Evolutionary conservation across 306 rosid genomes (phyloP), one percentile per base, ranked within the genome.

Genomic region (Malus orientalis): DNA sequence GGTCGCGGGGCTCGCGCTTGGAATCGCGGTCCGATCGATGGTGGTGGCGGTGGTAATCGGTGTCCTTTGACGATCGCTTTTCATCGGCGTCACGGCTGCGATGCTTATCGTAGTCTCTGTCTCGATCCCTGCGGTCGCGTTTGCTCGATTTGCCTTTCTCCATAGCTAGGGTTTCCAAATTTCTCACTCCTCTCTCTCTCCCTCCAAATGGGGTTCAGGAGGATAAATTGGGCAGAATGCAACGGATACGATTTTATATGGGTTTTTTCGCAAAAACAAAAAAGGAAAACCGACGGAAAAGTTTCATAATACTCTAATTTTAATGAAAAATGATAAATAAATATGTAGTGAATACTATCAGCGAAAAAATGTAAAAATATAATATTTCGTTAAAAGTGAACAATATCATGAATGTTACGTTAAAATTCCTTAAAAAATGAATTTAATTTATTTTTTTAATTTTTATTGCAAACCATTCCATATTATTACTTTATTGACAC

Each of bases 81-180:
- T 84, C 87, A 13, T 80, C 89, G 75, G 25, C 81, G 73, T 76
- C 86, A 15, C 78, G 81, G 73, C 61, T 60, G 8, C 85, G 82
- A 58, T 84, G 78, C 75, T 77, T 80, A 63, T 73, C 71, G 45
- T 84, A 77, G 71, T 84, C 84, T 53, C 81, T 58, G 64, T 73
- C 76, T 8, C 76, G 76, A 45, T 81, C 84, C 61, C n/a, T 45
- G 67, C 61, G 64, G 67, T 79, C 80, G 23, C 87, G 86, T 2
- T 86, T 89, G 79, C 71, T 80, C 13, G 93, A 75, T 84, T 82
- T 89, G 14, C 87, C 91, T 80, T 83, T 85, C 71, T 91, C 97
- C 98, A 94, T 91, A 83, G 64, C 70, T 78, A 88, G 87, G 96
- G 89, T 80, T 89, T 79, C 55, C 63, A 11, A 32, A 30, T 38